Conservation (phyloP, 164 flowering plant genomes). For the Magnolia changhungtana region DNA sequence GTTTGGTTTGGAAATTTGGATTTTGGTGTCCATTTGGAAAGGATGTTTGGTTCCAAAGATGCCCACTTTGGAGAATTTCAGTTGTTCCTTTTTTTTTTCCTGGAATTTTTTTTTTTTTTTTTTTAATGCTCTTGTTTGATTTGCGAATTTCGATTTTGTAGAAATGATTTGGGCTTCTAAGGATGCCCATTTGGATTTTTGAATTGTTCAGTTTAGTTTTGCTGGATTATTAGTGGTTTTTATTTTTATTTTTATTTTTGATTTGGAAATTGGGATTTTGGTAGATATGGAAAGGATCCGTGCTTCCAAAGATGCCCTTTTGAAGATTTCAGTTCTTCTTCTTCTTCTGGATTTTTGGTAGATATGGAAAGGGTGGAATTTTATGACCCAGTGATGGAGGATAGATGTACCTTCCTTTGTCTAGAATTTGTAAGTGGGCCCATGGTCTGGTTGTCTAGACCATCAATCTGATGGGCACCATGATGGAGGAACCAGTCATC, state of each 20-base stretch:
- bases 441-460: background rate
- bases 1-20: background rate
- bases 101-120: too few species aligned
- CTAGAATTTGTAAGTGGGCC: background rate
- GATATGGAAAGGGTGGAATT: too few species aligned
- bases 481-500: background rate
- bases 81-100: background rate
- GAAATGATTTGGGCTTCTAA: background rate
- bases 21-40: background rate
- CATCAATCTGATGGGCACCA: background rate
- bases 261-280: background rate
- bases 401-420: too few species aligned
- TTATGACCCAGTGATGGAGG: too few species aligned
- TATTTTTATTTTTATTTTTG: too few species aligned
- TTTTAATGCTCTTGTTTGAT: background rate
- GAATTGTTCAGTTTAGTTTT: background rate
- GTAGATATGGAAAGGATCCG: background rate
- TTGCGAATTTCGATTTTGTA: background rate
- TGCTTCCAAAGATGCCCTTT: background rate
- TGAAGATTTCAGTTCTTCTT: background rate
- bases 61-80: background rate
- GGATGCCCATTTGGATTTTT: background rate
- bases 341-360: background rate
- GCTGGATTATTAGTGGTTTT: too few species aligned
- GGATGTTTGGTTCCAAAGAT: background rate